A percentile compares a stretch with the other conserved stretches of the same genome.
These are phyloP conservation scores for Amanita polypyramis DNA, from an alignment of 768 basidiomycete species.

Conservation along the genomic window DNA sequence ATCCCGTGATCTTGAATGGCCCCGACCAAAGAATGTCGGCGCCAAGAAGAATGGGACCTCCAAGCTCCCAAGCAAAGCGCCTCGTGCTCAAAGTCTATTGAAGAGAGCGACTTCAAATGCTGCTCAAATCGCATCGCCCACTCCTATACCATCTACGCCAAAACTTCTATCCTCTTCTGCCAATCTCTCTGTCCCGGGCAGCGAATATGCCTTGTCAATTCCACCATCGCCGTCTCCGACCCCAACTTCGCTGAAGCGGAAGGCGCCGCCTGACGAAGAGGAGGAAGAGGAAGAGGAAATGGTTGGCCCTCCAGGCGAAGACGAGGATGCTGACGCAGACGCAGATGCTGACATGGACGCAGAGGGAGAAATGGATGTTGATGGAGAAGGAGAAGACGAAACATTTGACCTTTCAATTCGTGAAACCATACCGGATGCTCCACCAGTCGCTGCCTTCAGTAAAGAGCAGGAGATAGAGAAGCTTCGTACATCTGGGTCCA, in stretches of 20 bases:
- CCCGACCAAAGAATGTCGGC: constrained; percentile 67
- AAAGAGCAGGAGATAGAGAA: constrained; percentile 99
- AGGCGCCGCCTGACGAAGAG: constrained; percentile 54
- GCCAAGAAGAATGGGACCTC: constrained; percentile 41
- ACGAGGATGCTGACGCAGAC: constrained; percentile 41
- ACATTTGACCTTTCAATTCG: constrained; percentile 54
- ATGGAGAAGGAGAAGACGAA: constrained; percentile 66
- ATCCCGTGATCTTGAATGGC: constrained; percentile 87
- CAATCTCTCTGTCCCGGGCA: constrained; percentile 17
- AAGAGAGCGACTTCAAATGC: constrained; percentile 66
- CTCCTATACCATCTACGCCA: constrained; percentile 49
- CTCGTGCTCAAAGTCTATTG: constrained; percentile 47
- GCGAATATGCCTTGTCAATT: constrained; percentile 23
- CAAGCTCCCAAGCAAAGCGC: constrained; percentile 55
- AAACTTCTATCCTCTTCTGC: background rate
- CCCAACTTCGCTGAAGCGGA: constrained; percentile 51
- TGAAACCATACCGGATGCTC: constrained; percentile 39
- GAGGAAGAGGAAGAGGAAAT: constrained; percentile 51
- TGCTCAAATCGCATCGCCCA: constrained; percentile 45
- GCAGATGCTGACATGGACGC: constrained; percentile 46
- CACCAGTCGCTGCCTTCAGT: constrained; percentile 61
- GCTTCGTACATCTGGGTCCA: constrained; percentile 92
- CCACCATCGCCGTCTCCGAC: constrained; percentile 47
- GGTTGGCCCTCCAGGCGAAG: constrained; percentile 16
- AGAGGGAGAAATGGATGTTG: constrained; percentile 57